These are phyloP conservation scores for Fistulina hepatica DNA, from an alignment of 1,284 basidiomycete species.

Conservation along the genomic window DNA sequence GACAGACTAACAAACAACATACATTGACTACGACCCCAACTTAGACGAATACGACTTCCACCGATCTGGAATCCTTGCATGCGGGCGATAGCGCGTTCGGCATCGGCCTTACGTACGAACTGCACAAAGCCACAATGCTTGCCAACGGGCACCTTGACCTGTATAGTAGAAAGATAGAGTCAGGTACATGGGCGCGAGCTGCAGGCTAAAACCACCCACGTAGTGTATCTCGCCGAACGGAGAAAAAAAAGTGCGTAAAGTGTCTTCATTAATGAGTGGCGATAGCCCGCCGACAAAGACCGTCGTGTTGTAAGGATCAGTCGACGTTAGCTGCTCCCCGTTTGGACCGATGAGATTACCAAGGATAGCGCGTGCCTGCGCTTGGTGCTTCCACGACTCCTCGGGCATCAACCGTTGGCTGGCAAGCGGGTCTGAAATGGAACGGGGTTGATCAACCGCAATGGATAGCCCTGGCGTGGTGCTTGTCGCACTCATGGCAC, in stretches of 20 bases:
- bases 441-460: background rate
- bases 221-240: conserved; percentile 91
- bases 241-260: conserved; percentile 76
- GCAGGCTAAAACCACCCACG: conserved; percentile 32
- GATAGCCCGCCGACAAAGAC: conserved; percentile 87
- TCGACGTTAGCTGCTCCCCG: conserved; percentile 72
- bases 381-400: conserved; percentile 75
- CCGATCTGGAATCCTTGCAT: conserved; percentile 95
- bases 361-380: conserved; percentile 66
- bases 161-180: conserved; percentile 10
- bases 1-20: conserved; percentile 20
- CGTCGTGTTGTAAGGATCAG: conserved; percentile 86
- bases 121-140: conserved; percentile 96
- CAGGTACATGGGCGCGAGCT: background rate
- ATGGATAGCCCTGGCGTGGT: conserved; percentile 4
- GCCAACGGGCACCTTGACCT: conserved; percentile 92
- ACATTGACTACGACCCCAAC: conserved; percentile 92
- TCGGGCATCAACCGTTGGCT: conserved; percentile 41
- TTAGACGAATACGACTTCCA: conserved; percentile 80
- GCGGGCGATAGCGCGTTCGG: conserved; percentile 85
- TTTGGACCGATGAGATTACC: conserved; percentile 74
- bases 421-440: conserved; percentile 15
- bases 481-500: conserved; percentile 1
- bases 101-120: conserved; percentile 85
- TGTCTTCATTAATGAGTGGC: conserved; percentile 79